phyloP scores from a whole-genome alignment of 257 asterid species.

The Verbascum thapsus region DNA sequence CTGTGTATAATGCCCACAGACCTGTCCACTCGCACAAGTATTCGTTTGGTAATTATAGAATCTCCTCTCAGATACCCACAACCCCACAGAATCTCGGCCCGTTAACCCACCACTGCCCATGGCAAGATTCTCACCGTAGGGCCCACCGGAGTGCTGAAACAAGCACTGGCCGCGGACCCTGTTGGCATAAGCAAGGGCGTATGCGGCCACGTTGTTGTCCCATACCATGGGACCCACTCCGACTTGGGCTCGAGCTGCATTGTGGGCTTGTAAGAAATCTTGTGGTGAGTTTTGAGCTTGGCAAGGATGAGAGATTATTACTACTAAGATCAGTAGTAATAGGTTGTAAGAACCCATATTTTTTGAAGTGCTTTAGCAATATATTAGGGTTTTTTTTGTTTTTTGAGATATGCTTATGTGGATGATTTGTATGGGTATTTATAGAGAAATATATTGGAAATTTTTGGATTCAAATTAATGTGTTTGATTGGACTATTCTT shows the following conservation, averaged over 20 bases:
- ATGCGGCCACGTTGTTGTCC: neutral
- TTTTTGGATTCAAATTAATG: too few species aligned
- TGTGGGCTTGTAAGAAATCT: neutral
- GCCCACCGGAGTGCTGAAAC: neutral
- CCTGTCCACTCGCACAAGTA: slow-evolving; percentile 15
- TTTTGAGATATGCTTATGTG: too few species aligned
- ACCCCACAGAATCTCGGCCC: slow-evolving; percentile 7
- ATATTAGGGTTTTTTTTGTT: too few species aligned
- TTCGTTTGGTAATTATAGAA: slow-evolving; percentile 28
- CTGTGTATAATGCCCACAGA: slow-evolving; percentile 36
- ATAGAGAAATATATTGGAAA: too few species aligned
- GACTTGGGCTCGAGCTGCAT: neutral
- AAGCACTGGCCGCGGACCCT: neutral
- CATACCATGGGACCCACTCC: neutral
- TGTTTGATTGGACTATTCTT: too few species aligned
- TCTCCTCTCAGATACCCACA: slow-evolving; percentile 35
- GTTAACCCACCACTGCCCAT: slow-evolving; percentile 13
- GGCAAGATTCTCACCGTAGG: slow-evolving; percentile 38
- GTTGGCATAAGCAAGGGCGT: neutral
- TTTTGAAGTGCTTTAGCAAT: too few species aligned
- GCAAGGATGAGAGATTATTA: too few species aligned
- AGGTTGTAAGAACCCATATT: neutral
- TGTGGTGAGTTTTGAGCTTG: too few species aligned
- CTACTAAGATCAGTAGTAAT: too few species aligned
- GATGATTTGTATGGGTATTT: too few species aligned